phyloP scores from a whole-genome alignment of 805 yeast species.

The Debaryomyces tyrocola region DNA sequence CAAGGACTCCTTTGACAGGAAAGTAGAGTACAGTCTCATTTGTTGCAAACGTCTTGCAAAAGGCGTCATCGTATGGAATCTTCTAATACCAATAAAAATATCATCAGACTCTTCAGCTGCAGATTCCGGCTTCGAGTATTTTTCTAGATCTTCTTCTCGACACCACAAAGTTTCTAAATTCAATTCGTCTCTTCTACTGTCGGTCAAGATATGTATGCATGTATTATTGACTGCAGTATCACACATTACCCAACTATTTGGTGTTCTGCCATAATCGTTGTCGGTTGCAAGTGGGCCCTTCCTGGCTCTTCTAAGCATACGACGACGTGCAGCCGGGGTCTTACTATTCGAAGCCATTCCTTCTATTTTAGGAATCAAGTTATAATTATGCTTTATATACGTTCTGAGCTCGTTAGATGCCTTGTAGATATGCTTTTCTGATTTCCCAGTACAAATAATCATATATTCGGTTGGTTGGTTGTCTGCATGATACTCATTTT shows the following conservation, averaged over 20 bases:
- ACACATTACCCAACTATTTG: slow-evolving; percentile 83
- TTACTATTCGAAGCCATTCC: slow-evolving; percentile 67
- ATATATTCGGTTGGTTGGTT: slow-evolving; percentile 32
- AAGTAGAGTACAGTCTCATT: neutral
- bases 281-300: slow-evolving; percentile 53
- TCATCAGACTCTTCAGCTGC: slow-evolving; percentile 23
- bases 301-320: slow-evolving; percentile 51
- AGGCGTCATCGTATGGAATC: slow-evolving; percentile 40
- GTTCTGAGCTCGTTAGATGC: slow-evolving; percentile 62
- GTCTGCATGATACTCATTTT: slow-evolving; percentile 27
- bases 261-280: slow-evolving; percentile 53
- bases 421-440: slow-evolving; percentile 70
- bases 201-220: slow-evolving; percentile 71
- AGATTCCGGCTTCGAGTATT: slow-evolving; percentile 19
- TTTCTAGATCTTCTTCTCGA: slow-evolving; percentile 35
- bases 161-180: slow-evolving; percentile 74
- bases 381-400: slow-evolving; percentile 50
- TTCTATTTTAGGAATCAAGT: slow-evolving; percentile 54
- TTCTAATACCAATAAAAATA: slow-evolving; percentile 46
- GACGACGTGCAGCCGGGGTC: slow-evolving; percentile 35
- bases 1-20: neutral
- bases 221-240: slow-evolving; percentile 65
- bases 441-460: slow-evolving; percentile 74
- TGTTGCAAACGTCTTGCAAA: neutral
- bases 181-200: slow-evolving; percentile 63